A percentile compares a stretch with the other conserved stretches of the same genome.
These are phyloP conservation scores for Schrenkiella parvula DNA, from an alignment of 345 rosid species.

Conservation along the genomic window DNA sequence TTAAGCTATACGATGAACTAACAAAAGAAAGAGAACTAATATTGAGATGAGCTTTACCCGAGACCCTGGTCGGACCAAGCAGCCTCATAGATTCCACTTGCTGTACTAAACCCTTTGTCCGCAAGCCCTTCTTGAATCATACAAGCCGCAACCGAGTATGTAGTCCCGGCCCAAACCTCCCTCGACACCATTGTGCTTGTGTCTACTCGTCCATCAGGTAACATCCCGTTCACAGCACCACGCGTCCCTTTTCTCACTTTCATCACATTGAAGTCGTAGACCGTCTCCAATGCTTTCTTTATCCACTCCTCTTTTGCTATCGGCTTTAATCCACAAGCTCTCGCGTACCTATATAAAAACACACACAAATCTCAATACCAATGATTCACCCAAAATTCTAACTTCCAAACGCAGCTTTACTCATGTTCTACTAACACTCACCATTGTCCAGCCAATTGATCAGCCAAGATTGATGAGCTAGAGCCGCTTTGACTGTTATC, in stretches of 20 bases:
- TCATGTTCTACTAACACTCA: conserved; percentile 12
- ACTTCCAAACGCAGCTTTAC: background rate
- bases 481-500: conserved; percentile 50
- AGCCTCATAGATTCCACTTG: conserved; percentile 54
- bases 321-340: conserved; percentile 61
- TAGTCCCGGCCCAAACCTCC: conserved; percentile 81
- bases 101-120: conserved; percentile 57
- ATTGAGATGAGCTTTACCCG: conserved; percentile 39
- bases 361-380: background rate
- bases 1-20: background rate
- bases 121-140: conserved; percentile 68
- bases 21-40: background rate
- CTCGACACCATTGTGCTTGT: conserved; percentile 49
- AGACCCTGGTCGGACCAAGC: conserved; percentile 67
- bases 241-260: conserved; percentile 53
- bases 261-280: conserved; percentile 62
- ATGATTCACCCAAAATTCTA: background rate
- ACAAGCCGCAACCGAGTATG: conserved; percentile 67
- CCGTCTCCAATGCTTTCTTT: conserved; percentile 50
- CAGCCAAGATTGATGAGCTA: conserved; percentile 64
- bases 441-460: conserved; percentile 89
- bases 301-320: conserved; percentile 55
- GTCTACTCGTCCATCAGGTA: conserved; percentile 64
- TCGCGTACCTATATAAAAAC: conserved; percentile 48
- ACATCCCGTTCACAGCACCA: conserved; percentile 75